These are phyloP conservation scores for Nosema granulosis DNA, from an alignment of 371 early-diverging fungal genomes.

Conservation along the genomic window DNA sequence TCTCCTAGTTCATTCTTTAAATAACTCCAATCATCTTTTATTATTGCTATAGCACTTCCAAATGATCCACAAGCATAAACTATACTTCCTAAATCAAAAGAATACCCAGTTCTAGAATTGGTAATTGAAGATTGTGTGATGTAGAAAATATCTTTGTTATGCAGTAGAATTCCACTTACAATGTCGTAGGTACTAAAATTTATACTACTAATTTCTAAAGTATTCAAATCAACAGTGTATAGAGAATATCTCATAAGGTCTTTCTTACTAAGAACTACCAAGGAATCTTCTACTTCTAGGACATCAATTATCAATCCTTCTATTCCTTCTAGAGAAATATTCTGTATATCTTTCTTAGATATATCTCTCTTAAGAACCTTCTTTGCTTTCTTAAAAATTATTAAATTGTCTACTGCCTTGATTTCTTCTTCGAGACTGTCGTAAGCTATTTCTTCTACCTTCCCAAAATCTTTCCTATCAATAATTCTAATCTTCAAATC, in stretches of 20 bases:
- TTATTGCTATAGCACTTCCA: not conserved
- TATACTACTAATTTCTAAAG: not conserved
- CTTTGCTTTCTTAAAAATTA: not conserved
- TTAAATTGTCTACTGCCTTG: not conserved
- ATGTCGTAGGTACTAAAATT: not conserved
- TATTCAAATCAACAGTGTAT: not conserved
- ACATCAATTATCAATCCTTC: not conserved
- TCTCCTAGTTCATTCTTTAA: not conserved
- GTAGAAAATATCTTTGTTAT: not conserved
- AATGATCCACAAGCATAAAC: not conserved
- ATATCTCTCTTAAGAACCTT: not conserved
- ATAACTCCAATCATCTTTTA: constrained; percentile 16
- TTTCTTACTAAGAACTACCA: not conserved
- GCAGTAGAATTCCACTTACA: not conserved
- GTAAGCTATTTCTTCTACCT: too few species aligned
- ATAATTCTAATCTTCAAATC: too few species aligned
- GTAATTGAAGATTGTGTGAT: not conserved
- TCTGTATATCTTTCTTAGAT: not conserved
- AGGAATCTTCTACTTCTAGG: not conserved
- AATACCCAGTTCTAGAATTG: not conserved
- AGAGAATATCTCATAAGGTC: not conserved
- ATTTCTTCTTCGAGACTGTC: not conserved
- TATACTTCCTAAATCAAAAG: not conserved
- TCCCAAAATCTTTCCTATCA: too few species aligned
- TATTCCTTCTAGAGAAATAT: not conserved